Base-by-base conservation (phyloP, 2,329 filamentous ascomycete genomes). In the Trichophyton mentagrophytes region DNA sequence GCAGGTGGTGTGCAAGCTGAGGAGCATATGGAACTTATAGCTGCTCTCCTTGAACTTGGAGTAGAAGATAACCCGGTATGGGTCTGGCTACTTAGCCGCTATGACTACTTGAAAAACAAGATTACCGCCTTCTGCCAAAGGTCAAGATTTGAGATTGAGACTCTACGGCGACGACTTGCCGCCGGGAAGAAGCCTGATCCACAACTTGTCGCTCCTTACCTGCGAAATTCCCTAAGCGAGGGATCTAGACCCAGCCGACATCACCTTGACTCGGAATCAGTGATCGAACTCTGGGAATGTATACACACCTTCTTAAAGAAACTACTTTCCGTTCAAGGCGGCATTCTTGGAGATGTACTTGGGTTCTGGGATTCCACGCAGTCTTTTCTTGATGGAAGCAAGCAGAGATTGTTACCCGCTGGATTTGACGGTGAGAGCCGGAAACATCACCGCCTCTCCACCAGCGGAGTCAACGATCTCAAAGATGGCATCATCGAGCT, bases 11-110 rank as follows among this genome's bases (percentile, higher is more conserved):
- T 74, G 2, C 78, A 85, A 44, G 78, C 82, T 4, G 89, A 92
- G 69, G 90, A 96, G 71, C 88, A 96, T 68, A 90, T 96, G 84
- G 90, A 96, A 70, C 79, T 96, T 56, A 97, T 99, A 60, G 81
- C 85, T 22, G 79, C 96, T 40, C 79, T 99, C 59, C 77, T 99
- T n/a, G 92, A 99, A 72, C 79, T 99, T 20, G 95, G 93, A 5
- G 90, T 96, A 1, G 88, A 95, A 8, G 90, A 97, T 62, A 99
- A 95, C 67, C 93, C 93, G 1, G 95, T 99, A 64, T 96, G 89
- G 89, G 82, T 95, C 9, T 99, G 93, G 91, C 83, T 99, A 27
- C 78, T 92, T 60, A 96, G 90, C 69, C 85, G 89, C 53, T 95
- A 91, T 69, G 89, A 96, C 65, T 86, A 91, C 69, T 79, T 99